Base-by-base conservation (phyloP, 768 basidiomycete genomes). In the Wakefieldia striispora region DNA sequence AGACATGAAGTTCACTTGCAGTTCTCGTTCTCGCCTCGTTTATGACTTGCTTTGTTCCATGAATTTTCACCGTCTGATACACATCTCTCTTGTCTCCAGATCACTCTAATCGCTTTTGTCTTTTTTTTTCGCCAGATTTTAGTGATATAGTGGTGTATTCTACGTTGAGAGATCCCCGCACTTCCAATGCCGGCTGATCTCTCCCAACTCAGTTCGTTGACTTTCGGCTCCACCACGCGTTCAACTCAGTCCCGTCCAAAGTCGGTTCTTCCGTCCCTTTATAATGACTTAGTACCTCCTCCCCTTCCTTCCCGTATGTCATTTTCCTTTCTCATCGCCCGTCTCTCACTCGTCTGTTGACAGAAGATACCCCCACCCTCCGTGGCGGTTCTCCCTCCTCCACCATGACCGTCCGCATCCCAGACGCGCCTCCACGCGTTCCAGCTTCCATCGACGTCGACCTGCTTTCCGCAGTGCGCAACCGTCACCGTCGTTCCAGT, bases 401-500 rank as follows among this genome's bases (percentile, higher is more conserved):
- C 8, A 54, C 54, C 57, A 69, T 67, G 57, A 65, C 59, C 39
- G 4, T 54, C 17, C 63, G 60, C 56, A 69, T 34, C 40, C 41
- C 45, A 42, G 54, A 59, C 66, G 49, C 66, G 60, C 64, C 55
- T 21, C 27, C 58, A 27, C 56, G 52, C 57, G 45, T 41, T 38
- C 35, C 53, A 24, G 13, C 36, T 12, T 26, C 29, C 41, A 6
- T 31, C 23, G 58, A 66, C 17, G 42, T 53, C 29, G 51, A 56
- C 34, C 19, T 45, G 0, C 41, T 47, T 6, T 38, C 52, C 38
- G 27, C 53, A 5, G 16, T 51, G 0, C 37, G 34, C n/a, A 47
- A 52, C 9, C 54, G 72, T 52, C 66, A 63, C 16, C 71, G 69
- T 17, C 69, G 70, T 33, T 68, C 73, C 14, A 73, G 70, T 53